A percentile compares a stretch with the other conserved stretches of the same genome.
phyloP scores from a whole-genome alignment of 345 rosid species.

The Euphorbia tirucalli region DNA sequence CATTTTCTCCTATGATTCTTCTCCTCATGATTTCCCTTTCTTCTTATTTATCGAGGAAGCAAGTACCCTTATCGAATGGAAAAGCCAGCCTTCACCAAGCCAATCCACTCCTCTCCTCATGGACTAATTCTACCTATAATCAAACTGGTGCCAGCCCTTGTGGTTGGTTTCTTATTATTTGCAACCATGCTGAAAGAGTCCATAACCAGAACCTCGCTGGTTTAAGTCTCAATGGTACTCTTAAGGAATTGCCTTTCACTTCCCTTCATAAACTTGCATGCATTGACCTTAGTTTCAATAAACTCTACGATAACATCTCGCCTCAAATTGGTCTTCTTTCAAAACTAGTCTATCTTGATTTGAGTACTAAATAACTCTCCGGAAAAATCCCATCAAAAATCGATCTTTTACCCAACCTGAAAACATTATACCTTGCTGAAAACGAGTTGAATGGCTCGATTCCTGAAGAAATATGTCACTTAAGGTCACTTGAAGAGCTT shows the following conservation, averaged over 20 bases:
- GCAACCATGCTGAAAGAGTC: slow-evolving; percentile 1
- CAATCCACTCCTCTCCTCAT: slow-evolving; percentile 16
- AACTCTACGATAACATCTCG: slow-evolving; percentile 17
- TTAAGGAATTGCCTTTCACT: slow-evolving; percentile 15
- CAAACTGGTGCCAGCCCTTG: not conserved
- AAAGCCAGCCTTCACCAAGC: slow-evolving; percentile 19
- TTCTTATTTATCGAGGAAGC: slow-evolving; percentile 8
- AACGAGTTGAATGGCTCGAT: slow-evolving; percentile 21
- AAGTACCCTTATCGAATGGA: slow-evolving; percentile 33
- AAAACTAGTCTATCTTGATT: not conserved
- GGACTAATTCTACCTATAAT: no score
- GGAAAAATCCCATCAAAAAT: slow-evolving; percentile 22
- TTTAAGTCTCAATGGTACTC: slow-evolving; percentile 18
- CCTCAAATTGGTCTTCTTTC: slow-evolving; percentile 24
- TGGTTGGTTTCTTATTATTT: slow-evolving; percentile 4
- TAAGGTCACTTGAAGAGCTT: slow-evolving; percentile 14
- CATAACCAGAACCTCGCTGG: not conserved
- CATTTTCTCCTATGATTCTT: no score
- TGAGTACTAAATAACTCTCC: not conserved
- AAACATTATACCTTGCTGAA: not conserved
- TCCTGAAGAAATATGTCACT: slow-evolving; percentile 16
- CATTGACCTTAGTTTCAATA: slow-evolving; percentile 15
- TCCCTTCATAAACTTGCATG: slow-evolving; percentile 23
- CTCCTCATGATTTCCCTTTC: not conserved
- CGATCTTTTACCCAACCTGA: slow-evolving; percentile 18